A percentile compares a stretch with the other conserved stretches of the same genome.
Conservation (phyloP, 1,284 basidiomycete species). For the Phaffia rhodozyma region DNA sequence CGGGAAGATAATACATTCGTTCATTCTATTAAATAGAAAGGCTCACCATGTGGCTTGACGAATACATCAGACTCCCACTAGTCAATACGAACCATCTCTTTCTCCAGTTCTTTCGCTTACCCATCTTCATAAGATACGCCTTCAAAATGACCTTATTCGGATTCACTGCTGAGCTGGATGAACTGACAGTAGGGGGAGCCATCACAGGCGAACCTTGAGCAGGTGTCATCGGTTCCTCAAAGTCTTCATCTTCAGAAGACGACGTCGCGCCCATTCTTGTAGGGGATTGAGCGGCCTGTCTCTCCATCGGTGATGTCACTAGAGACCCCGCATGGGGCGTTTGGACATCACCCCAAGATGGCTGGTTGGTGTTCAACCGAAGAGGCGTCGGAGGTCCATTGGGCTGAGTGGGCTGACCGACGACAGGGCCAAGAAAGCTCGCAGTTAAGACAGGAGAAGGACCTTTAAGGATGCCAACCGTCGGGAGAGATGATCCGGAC, state of each 20-base stretch:
- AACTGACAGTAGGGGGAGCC: neutral
- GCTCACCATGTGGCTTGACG: constrained; percentile 72
- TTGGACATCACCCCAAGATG: neutral
- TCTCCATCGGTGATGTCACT: neutral
- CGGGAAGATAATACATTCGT: constrained; percentile 6
- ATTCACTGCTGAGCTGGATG: constrained; percentile 32
- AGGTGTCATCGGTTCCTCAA: constrained; percentile 7
- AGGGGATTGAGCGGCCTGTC: neutral
- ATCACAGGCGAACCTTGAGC: neutral
- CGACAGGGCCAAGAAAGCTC: too few relatives aligned
- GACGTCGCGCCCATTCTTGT: constrained; percentile 9
- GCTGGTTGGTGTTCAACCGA: constrained; percentile 1
- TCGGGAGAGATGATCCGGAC: too few relatives aligned
- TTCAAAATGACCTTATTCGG: constrained; percentile 61
- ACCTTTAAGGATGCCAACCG: too few relatives aligned
- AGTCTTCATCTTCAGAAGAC: constrained; percentile 26
- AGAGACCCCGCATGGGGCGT: neutral
- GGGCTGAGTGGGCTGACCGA: neutral
- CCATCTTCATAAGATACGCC: constrained; percentile 96
- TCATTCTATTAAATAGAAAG: constrained; percentile 13
- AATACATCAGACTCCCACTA: constrained; percentile 67
- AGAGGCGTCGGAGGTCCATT: neutral
- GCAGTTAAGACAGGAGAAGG: too few relatives aligned
- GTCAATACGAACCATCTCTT: constrained; percentile 87
- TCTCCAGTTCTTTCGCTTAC: constrained; percentile 85